Conservation (phyloP, 1,139 yeast genomes). For the Suhomyces coccinellae region DNA sequence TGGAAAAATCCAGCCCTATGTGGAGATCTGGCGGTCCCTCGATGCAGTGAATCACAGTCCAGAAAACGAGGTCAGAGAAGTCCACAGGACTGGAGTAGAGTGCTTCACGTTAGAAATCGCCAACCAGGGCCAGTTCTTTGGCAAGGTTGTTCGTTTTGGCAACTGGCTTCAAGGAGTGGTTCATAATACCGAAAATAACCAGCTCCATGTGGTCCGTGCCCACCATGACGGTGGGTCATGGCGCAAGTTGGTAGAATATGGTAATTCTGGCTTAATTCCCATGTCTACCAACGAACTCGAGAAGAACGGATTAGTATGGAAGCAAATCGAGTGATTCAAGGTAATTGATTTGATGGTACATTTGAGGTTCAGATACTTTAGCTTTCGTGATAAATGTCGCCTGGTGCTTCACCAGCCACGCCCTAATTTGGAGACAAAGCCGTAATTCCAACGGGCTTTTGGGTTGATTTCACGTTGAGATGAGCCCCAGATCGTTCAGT, state of each 20-base stretch:
- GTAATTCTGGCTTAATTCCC: conserved; percentile 27
- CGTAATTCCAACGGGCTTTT: too few species aligned
- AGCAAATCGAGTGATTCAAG: not conserved
- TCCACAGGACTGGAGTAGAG: conserved; percentile 1
- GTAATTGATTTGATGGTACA: too few species aligned
- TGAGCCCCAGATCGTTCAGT: too few species aligned
- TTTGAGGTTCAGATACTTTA: too few species aligned
- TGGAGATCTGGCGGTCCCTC: conserved; percentile 59
- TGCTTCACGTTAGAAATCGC: conserved; percentile 24
- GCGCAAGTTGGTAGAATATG: conserved; percentile 31
- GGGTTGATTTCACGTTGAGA: too few species aligned
- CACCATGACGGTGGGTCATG: conserved; percentile 20
- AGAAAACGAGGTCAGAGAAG: conserved; percentile 29
- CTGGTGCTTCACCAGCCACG: too few species aligned
- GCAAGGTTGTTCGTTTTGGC: conserved; percentile 51
- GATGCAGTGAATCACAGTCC: conserved; percentile 41
- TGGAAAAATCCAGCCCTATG: conserved; percentile 44
- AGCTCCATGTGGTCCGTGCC: conserved; percentile 30
- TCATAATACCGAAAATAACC: conserved; percentile 26
- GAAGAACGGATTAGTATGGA: conserved; percentile 1
- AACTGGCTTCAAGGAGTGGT: conserved; percentile 56
- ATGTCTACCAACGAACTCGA: conserved; percentile 16
- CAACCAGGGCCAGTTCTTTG: conserved; percentile 32
- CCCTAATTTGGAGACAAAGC: too few species aligned
- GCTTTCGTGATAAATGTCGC: too few species aligned